Base-by-base conservation (phyloP, 2,329 filamentous ascomycete species). In the Cladosporium sp. region DNA sequence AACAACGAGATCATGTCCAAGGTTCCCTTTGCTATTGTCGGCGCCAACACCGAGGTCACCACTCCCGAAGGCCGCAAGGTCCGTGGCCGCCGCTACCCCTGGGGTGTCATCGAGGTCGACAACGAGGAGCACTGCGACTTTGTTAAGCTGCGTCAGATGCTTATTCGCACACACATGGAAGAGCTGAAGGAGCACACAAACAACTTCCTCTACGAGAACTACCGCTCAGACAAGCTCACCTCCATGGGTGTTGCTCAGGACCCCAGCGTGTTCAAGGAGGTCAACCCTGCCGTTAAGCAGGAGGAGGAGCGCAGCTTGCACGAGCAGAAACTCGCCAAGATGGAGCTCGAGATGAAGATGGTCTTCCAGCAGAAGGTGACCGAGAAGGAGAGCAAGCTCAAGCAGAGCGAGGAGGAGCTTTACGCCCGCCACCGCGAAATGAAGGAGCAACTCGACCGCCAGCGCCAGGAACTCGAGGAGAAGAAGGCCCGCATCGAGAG, bases 341-440 rank as follows among this genome's bases (percentile, higher is more conserved):
- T 99, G 94, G 94, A 99, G 78, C 87, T 91, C 71, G 94, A 99
- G 78, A 99, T 99, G 94, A 99, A 99, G 90, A 96, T 97, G 90
- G 94, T 99, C 67, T 99, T 99, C 91, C 94, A 97, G 77, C 94
- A 99, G 76, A 99, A 99, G 88, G 94, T 99, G 32, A 87, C 91
- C 65, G 94, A 99, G 78, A 99, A 99, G 83, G 94, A 99, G 80
- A 96, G 91, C 85, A 99, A 99, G 80, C 82, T 99, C 75, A 96
- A 96, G 81, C 94, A 97, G 80, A 96, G 91, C 82, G 94, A 99
- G 78, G 94, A 99, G 76, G 94, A 99, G 82, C 81, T 99, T 59
- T 97, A 97, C 73, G 92, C 94, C 65, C 89, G 94, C 69, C 94
- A 99, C 81, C 88, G 93, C 74, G 94, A 99, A 82, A 99, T 99